These are phyloP conservation scores for Alnus glutinosa DNA, from an alignment of 306 rosid species.

Conservation along the genomic window DNA sequence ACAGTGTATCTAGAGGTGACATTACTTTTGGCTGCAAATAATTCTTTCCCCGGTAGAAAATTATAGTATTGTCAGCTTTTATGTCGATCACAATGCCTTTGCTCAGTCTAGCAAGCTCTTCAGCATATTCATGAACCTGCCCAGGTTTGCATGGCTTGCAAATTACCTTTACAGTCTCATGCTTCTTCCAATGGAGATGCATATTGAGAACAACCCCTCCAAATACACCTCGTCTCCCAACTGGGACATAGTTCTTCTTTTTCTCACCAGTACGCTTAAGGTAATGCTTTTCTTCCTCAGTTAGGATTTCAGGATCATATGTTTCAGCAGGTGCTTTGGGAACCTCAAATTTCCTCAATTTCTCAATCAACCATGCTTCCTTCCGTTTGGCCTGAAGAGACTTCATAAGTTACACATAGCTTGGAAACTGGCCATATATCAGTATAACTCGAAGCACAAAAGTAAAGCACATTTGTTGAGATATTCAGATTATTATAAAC, in stretches of 20 bases:
- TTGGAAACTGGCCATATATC: neutral
- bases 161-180: slow-evolving; percentile 83
- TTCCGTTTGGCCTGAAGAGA: slow-evolving; percentile 78
- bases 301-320: slow-evolving; percentile 84
- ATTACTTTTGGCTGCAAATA: slow-evolving; percentile 78
- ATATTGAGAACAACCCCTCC: slow-evolving; percentile 94
- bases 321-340: slow-evolving; percentile 58
- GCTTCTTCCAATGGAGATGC: slow-evolving; percentile 98
- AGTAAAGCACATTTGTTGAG: neutral
- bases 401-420: slow-evolving; percentile 4
- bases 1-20: slow-evolving; percentile 80
- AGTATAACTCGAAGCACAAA: neutral
- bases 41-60: slow-evolving; percentile 86
- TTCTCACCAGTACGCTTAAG: slow-evolving; percentile 92
- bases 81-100: slow-evolving; percentile 88
- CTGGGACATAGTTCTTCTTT: slow-evolving; percentile 75
- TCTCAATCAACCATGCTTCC: slow-evolving; percentile 88
- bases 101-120: slow-evolving; percentile 84
- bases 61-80: slow-evolving; percentile 58
- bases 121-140: slow-evolving; percentile 74
- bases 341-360: slow-evolving; percentile 70
- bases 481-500: neutral
- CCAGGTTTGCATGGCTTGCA: slow-evolving; percentile 93
- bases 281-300: slow-evolving; percentile 91
- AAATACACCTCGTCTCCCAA: slow-evolving; percentile 91